Conservation (phyloP, 179 eudicot genomes). For the Corrigiola litoralis region DNA sequence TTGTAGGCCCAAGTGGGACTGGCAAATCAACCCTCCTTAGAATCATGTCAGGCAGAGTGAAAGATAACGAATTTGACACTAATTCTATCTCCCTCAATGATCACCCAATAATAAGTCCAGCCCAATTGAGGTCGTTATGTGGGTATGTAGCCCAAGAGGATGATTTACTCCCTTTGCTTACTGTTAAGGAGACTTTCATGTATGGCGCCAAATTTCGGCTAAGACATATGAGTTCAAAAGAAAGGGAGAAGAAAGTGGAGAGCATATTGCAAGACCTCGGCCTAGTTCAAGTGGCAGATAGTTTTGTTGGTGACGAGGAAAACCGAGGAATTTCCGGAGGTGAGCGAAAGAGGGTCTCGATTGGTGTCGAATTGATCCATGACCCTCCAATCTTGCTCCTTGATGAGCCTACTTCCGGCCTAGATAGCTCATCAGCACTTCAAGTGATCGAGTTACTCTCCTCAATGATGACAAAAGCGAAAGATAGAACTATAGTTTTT, state of each 20-base stretch:
- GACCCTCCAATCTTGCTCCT: slow-evolving; percentile 75
- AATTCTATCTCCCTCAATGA: slow-evolving; percentile 47
- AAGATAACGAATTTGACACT: slow-evolving; percentile 41
- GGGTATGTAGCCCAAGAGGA: slow-evolving; percentile 92
- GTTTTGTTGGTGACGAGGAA: slow-evolving; percentile 77
- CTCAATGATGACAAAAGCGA: slow-evolving; percentile 56
- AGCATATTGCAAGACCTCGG: slow-evolving; percentile 71
- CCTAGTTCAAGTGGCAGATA: slow-evolving; percentile 57
- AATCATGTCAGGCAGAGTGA: slow-evolving; percentile 63
- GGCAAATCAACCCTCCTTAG: slow-evolving; percentile 80
- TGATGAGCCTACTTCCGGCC: slow-evolving; percentile 87
- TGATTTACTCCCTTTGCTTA: slow-evolving; percentile 69
- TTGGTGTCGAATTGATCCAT: slow-evolving; percentile 81
- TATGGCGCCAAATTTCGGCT: slow-evolving; percentile 77
- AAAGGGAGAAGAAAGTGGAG: slow-evolving; percentile 52
- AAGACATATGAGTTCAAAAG: slow-evolving; percentile 33
- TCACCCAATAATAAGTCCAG: slow-evolving; percentile 38
- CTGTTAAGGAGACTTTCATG: slow-evolving; percentile 71
- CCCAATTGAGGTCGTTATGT: slow-evolving; percentile 54
- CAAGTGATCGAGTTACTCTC: slow-evolving; percentile 74
- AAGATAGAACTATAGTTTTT: slow-evolving; percentile 48
- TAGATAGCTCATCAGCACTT: slow-evolving; percentile 78
- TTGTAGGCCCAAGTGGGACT: slow-evolving; percentile 92
- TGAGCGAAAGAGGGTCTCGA: slow-evolving; percentile 78
- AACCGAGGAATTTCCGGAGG: slow-evolving; percentile 86